phyloP scores from a whole-genome alignment of 2,329 filamentous ascomycete genomes.

The Colletotrichum karsti region DNA sequence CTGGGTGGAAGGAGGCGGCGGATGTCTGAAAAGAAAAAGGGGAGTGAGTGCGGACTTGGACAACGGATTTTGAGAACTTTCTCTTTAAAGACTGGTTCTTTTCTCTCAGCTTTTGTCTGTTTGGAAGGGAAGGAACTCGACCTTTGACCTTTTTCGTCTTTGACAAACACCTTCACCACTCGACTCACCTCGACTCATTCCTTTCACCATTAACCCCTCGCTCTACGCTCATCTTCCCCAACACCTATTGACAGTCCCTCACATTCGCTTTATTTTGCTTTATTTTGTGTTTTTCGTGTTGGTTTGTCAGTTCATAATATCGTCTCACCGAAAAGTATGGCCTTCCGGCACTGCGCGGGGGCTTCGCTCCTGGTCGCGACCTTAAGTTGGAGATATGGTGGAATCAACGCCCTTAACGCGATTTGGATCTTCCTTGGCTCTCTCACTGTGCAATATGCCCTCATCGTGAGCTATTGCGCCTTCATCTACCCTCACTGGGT shows the following conservation, averaged over 20 bases:
- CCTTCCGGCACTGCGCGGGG: not conserved
- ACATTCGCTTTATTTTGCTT: not conserved
- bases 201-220: no score
- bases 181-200: not conserved
- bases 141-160: not conserved
- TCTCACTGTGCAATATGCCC: not conserved
- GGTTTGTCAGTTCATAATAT: not conserved
- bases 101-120: not conserved
- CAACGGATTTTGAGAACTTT: not conserved
- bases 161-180: not conserved
- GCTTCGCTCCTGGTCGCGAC: not conserved
- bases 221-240: no score
- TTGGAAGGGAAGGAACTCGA: not conserved
- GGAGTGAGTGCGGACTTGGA: not conserved
- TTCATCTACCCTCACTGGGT: constrained; percentile 46
- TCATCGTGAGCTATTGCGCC: constrained; percentile 41
- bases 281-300: not conserved
- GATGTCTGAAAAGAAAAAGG: not conserved
- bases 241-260: no score
- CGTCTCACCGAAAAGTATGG: not conserved
- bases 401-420: not conserved
- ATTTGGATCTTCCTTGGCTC: not conserved
- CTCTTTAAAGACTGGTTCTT: not conserved
- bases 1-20: not conserved
- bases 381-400: not conserved